These are phyloP conservation scores for Hymenochaete sp. DNA, from an alignment of 1,284 basidiomycete species.

Conservation along the genomic window DNA sequence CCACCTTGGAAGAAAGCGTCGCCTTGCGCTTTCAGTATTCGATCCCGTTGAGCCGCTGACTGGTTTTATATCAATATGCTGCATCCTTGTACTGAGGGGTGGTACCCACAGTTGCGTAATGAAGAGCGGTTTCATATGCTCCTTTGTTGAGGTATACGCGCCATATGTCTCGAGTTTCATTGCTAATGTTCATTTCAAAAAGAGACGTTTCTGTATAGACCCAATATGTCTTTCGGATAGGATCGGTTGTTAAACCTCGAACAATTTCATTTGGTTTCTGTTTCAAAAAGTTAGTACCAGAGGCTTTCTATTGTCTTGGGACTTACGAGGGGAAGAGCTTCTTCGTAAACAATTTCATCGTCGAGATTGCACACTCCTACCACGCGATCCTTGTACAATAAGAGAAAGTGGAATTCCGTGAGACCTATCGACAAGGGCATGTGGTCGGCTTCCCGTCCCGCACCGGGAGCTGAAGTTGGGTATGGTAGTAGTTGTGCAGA, in stretches of 20 bases:
- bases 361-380: constrained; percentile 75
- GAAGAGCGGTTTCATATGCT: constrained; percentile 70
- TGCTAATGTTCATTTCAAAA: constrained; percentile 79
- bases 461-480: constrained; percentile 27
- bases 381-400: constrained; percentile 78
- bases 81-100: background rate
- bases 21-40: constrained; percentile 80
- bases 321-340: constrained; percentile 69
- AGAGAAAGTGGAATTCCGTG: constrained; percentile 88
- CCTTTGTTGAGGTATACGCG: constrained; percentile 78
- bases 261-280: constrained; percentile 71
- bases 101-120: constrained; percentile 66
- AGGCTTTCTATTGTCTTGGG: constrained; percentile 1
- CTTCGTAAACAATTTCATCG: constrained; percentile 80
- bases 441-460: constrained; percentile 18
- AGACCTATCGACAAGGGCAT: constrained; percentile 68
- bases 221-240: constrained; percentile 89
- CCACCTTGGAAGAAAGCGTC: constrained; percentile 76
- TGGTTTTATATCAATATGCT: constrained; percentile 26
- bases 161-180: constrained; percentile 95
- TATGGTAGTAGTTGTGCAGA: constrained; percentile 65
- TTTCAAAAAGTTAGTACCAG: constrained; percentile 1
- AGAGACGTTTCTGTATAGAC: constrained; percentile 86
- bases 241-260: constrained; percentile 71
- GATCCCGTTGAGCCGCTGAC: constrained; percentile 80